Evolutionary conservation across 495 filamentous ascomycete species (phyloP), one percentile per base, ranked within the genome.

Genomic region (Schizothecium vesticola): DNA sequence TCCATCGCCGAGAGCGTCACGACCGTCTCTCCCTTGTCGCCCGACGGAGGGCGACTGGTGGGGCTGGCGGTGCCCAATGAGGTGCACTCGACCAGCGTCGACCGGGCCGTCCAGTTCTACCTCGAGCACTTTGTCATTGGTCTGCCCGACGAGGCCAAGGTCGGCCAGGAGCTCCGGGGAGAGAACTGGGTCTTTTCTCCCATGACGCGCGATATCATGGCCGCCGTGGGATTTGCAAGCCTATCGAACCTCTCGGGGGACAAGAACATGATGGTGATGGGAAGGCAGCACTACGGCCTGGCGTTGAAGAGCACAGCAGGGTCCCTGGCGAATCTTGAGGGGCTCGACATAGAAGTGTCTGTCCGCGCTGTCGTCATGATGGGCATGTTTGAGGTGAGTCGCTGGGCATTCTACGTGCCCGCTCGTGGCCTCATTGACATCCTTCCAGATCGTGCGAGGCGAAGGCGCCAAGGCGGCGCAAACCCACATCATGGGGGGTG

Each of bases 71-170:
- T 75, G 2, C 36, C 67, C 11, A 69, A 61, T 36, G 73, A 75
- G 11, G 64, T 78, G 1, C 56, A 59, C 31, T 66, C 71, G 3
- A 79, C 76, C 4, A 70, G 75, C 24, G 76, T 79, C 22, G 81
- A 84, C 59, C 79, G 75, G 62, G 82, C 77, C 10, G 69, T 83
- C 25, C 79, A 80, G 22, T 84, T 84, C 68, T 84, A 83, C 65
- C 68, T 83, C 62, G 78, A 82, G 33, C 80, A 79, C 63, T 84
- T 83, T 66, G 71, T 84, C 7, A 70, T 84, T 56, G 78, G 80
- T 19, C 78, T 82, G 65, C 82, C 82, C 4, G 82, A 84, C 57
- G 81, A 82, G 36, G 80, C 81, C 59, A 80, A 65, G 55, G 71
- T 26, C 22, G 68, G 72, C 23, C 72, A 80, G 51, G 78, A 78